phyloP scores from a whole-genome alignment of 345 rosid species.

The Acer yangbiense region DNA sequence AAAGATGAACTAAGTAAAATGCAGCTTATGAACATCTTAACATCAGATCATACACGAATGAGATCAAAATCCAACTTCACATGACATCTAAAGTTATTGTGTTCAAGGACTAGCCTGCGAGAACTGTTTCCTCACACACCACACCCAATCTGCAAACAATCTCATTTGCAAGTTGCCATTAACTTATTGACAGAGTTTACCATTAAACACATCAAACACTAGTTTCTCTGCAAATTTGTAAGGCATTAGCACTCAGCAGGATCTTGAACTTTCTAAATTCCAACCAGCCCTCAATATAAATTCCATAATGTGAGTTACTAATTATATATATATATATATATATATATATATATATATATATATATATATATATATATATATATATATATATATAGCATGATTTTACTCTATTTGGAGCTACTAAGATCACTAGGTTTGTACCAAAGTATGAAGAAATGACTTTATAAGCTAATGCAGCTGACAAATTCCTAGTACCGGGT shows the following conservation, averaged over 20 bases:
- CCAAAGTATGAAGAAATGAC: not conserved
- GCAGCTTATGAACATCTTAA: not conserved
- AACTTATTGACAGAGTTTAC: slow-evolving; percentile 15
- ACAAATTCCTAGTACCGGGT: not conserved
- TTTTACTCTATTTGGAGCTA: not conserved
- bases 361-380: too few relatives aligned
- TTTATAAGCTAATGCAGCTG: slow-evolving; percentile 3
- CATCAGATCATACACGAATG: slow-evolving; percentile 8
- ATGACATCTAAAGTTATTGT: not conserved
- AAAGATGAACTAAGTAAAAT: not conserved
- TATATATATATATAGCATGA: not conserved
- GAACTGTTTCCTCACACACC: not conserved
- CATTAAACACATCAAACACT: not conserved
- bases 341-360: too few relatives aligned
- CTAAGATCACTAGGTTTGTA: not conserved
- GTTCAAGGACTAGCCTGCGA: not conserved
- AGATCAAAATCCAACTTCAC: not conserved
- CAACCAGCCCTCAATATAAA: not conserved
- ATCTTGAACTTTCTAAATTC: not conserved
- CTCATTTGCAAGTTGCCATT: slow-evolving; percentile 1
- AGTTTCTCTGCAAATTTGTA: not conserved
- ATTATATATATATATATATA: too few relatives aligned
- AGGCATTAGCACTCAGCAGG: slow-evolving; percentile 14
- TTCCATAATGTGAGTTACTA: not conserved
- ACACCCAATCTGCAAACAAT: slow-evolving; percentile 13